Percentiles rank a stretch among this genome's conserved stretches.
phyloP scores from a whole-genome alignment of 768 basidiomycete species.

The Jaapia argillacea region DNA sequence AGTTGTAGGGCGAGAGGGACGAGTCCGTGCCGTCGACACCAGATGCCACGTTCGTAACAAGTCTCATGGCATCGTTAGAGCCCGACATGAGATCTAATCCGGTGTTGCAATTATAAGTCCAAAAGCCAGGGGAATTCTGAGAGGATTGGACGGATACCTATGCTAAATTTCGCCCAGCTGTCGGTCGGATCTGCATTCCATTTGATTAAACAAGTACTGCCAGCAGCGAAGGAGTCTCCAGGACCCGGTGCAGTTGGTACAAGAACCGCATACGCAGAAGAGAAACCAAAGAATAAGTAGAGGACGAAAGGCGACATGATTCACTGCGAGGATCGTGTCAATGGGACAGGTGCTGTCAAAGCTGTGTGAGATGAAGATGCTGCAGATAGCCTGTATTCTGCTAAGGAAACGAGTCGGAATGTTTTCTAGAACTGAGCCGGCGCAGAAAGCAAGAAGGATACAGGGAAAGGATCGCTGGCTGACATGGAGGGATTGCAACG shows the following conservation, averaged over 20 bases:
- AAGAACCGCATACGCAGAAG: slow-evolving; percentile 12
- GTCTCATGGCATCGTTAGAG: slow-evolving; percentile 24
- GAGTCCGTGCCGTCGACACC: slow-evolving; percentile 23
- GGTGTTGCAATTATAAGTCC: not conserved
- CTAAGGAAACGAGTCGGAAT: no score
- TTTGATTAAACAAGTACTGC: slow-evolving; percentile 22
- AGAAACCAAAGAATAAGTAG: slow-evolving; percentile 3
- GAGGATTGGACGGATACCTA: slow-evolving; percentile 22
- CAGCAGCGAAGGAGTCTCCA: slow-evolving; percentile 23
- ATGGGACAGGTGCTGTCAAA: no score
- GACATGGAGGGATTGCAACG: no score
- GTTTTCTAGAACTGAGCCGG: no score
- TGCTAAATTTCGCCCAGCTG: slow-evolving; percentile 25
- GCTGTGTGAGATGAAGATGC: no score
- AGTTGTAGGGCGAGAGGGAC: slow-evolving; percentile 20
- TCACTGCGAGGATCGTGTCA: not conserved
- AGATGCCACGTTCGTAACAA: slow-evolving; percentile 18
- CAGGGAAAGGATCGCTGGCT: no score
- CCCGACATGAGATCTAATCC: slow-evolving; percentile 27
- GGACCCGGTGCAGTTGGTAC: slow-evolving; percentile 28
- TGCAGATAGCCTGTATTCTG: no score
- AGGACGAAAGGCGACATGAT: slow-evolving; percentile 2
- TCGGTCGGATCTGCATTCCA: slow-evolving; percentile 22
- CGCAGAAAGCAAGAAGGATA: no score
- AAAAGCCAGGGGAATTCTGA: not conserved